Evolutionary conservation across 768 basidiomycete species (phyloP), one percentile per base, ranked within the genome.

Genomic region (Termitomyces sp.): DNA sequence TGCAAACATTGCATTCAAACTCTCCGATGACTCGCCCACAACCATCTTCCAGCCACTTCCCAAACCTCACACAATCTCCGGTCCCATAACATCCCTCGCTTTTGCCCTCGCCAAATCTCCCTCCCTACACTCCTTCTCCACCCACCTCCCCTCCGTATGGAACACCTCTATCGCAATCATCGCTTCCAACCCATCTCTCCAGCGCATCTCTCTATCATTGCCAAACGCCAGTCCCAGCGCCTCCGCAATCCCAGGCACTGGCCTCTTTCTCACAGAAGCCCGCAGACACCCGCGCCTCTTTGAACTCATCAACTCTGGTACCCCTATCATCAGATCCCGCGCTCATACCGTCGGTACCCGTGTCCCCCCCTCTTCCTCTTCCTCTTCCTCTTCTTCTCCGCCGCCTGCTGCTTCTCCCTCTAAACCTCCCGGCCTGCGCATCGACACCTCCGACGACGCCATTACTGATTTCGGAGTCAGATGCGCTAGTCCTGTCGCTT

Each of bases 91-190:
- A 63, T 57, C 59, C 8, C 66, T 70, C 41, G 70, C 72, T 19
- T 56, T 61, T 11, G 65, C 72, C 0, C 65, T 78, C 8, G 74
- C 80, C 19, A 66, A 74, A 10, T 70, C 74, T 0, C 72, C 68
- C 1, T 60, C 68, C 11, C 70, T 87, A 5, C 78, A 74, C 58
- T 74, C 71, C 2, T 72, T 87, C 51, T 69, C 74, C 54, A 80
- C 84, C 0, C 73, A 77, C 44, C 69, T 84, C 6, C 85, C 85
- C 2, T 73, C 77, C 4, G 69, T 84, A 0, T 86, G 84, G 85
- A 83, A 80, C 66, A 70, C 74, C 43, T 61, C 78, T 14, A 73
- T 85, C 54, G 74, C 82, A 55, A 60, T 74, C 42, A 70, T 85
- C 38, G 71, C 79, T 40, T 51, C 63, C 7, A 85, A 85, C 66